Evolutionary conservation across 177 flowering plant genomes (phyloP).

Genomic region (Vitis hybrid): DNA sequence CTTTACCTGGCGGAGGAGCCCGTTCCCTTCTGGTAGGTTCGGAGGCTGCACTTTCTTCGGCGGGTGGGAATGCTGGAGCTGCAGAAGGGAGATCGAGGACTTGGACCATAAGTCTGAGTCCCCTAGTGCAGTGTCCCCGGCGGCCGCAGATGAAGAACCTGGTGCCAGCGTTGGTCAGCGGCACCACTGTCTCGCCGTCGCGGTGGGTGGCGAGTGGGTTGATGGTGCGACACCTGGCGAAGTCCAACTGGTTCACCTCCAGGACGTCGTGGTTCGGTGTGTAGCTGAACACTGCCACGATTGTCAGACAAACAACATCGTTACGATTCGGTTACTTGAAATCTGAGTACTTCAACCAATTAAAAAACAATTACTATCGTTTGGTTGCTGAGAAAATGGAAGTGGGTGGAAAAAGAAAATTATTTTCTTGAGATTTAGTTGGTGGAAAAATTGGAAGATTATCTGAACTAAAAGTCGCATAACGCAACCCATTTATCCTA

Average conservation of each 20-base stretch:
- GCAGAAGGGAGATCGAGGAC: constrained; percentile 12
- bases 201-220: constrained; percentile 25
- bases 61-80: not conserved
- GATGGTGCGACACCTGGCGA: constrained; percentile 16
- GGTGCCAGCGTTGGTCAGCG: constrained; percentile 12
- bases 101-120: constrained; percentile 29
- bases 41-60: too few species aligned
- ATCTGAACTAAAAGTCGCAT: too few species aligned
- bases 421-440: too few species aligned
- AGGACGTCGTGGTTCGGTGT: constrained; percentile 33
- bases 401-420: not conserved
- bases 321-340: not conserved
- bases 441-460: too few species aligned
- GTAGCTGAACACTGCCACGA: constrained; percentile 40
- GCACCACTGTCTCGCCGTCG: constrained; percentile 33
- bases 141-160: constrained; percentile 41
- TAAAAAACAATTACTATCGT: not conserved
- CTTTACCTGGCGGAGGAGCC: too few species aligned
- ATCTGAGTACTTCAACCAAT: too few species aligned
- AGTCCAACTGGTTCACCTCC: constrained; percentile 34
- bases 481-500: too few species aligned
- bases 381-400: not conserved
- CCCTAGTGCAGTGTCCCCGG: constrained; percentile 28
- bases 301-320: not conserved
- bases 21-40: too few species aligned